These are phyloP conservation scores for Boletus edulis DNA, from an alignment of 768 basidiomycete genomes.

Conservation along the genomic window DNA sequence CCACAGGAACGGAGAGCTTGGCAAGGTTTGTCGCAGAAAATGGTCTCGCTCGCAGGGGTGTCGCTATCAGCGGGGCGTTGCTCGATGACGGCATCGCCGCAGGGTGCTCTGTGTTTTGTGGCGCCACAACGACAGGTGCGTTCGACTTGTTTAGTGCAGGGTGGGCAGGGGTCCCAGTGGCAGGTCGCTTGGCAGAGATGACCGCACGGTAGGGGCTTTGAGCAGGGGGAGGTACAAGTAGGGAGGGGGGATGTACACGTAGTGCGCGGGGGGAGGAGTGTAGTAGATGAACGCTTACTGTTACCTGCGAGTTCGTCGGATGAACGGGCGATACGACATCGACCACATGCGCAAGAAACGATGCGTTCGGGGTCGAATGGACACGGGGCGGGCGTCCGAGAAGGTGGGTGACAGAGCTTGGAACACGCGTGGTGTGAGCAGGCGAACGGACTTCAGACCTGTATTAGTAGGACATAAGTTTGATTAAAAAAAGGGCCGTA, in stretches of 20 bases:
- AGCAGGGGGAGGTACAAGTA: conserved; percentile 70
- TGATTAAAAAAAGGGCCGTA: conserved; percentile 23
- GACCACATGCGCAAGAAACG: conserved; percentile 82
- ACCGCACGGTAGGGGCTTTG: conserved; percentile 64
- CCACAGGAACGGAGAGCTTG: conserved; percentile 78
- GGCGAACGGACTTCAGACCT: conserved; percentile 51
- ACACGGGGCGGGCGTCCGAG: conserved; percentile 54
- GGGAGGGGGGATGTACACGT: conserved; percentile 77
- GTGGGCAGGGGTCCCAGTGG: conserved; percentile 78
- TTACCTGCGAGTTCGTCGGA: conserved; percentile 16
- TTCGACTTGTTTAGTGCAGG: conserved; percentile 67
- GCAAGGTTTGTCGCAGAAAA: conserved; percentile 82
- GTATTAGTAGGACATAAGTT: neutral
- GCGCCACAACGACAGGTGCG: conserved; percentile 87
- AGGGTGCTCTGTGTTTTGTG: conserved; percentile 51
- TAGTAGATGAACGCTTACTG: neutral
- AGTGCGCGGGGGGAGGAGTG: conserved; percentile 38
- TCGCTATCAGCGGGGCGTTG: conserved; percentile 15
- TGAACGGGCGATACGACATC: conserved; percentile 41
- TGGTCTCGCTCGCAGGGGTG: conserved; percentile 52
- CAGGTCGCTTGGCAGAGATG: conserved; percentile 73
- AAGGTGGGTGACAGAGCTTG: conserved; percentile 76
- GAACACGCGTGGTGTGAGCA: conserved; percentile 77
- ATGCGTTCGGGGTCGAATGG: conserved; percentile 70
- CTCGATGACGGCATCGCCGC: conserved; percentile 33